These are phyloP conservation scores for Backusella australiensis DNA, from an alignment of 192 early-diverging fungal genomes.

Conservation along the genomic window DNA sequence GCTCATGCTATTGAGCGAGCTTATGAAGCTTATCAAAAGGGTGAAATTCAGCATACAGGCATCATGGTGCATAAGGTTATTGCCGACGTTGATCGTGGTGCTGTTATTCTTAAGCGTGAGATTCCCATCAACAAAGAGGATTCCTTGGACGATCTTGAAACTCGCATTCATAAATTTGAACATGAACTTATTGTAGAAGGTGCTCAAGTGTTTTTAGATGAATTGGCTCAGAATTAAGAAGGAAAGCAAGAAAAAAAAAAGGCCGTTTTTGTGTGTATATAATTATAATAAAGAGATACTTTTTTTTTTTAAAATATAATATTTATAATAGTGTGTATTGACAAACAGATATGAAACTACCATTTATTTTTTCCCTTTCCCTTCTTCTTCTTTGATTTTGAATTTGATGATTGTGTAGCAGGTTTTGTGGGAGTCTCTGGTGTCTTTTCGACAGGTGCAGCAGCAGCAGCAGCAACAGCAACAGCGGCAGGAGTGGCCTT, in stretches of 20 bases:
- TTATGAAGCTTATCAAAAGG: slow-evolving; percentile 80
- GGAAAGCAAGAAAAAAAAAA: background rate
- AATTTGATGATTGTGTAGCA: slow-evolving; percentile 22
- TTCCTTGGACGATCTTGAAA: slow-evolving; percentile 77
- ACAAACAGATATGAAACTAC: background rate
- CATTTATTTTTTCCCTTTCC: slow-evolving; percentile 42
- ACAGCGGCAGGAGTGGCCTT: background rate
- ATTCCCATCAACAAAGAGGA: slow-evolving; percentile 80
- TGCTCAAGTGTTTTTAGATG: slow-evolving; percentile 49
- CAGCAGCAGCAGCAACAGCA: background rate
- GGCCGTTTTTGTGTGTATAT: background rate
- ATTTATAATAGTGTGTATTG: background rate
- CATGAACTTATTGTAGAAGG: slow-evolving; percentile 87
- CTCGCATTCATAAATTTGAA: slow-evolving; percentile 86
- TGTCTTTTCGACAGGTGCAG: slow-evolving; percentile 14
- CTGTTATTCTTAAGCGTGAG: slow-evolving; percentile 74
- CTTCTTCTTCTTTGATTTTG: slow-evolving; percentile 42
- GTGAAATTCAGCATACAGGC: slow-evolving; percentile 70
- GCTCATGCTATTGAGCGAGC: slow-evolving; percentile 94
- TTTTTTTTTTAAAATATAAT: background rate
- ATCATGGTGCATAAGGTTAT: slow-evolving; percentile 97
- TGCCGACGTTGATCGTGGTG: slow-evolving; percentile 93
- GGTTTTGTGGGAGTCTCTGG: slow-evolving; percentile 14
- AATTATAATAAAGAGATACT: background rate
- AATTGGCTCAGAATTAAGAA: slow-evolving; percentile 16